Evolutionary conservation across 768 basidiomycete species (phyloP).

Genomic region (Epithele typhae): DNA sequence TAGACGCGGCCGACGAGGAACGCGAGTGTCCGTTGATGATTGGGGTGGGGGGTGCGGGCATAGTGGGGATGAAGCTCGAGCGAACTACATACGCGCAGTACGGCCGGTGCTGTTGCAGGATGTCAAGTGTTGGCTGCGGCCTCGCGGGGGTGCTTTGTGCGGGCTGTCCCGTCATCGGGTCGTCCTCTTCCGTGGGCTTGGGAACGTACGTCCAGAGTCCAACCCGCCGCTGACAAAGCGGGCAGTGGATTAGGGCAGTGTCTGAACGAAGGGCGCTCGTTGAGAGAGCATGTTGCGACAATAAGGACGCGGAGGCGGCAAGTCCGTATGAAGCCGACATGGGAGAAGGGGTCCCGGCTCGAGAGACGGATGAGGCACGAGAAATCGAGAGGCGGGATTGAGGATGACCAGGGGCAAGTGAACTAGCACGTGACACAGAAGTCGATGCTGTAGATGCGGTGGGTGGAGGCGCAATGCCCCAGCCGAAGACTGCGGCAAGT

Average conservation of each 20-base stretch:
- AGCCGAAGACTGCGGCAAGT: constrained; percentile 45
- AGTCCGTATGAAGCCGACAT: constrained; percentile 19
- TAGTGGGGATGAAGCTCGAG: constrained; percentile 46
- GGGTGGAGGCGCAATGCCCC: constrained; percentile 32
- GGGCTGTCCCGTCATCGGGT: constrained; percentile 3
- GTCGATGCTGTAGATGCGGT: constrained; percentile 6
- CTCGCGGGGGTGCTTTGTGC: constrained; percentile 5
- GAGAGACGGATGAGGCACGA: constrained; percentile 29
- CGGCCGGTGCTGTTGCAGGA: constrained; percentile 77
- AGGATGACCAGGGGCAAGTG: constrained; percentile 25
- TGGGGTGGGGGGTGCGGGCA: constrained; percentile 48
- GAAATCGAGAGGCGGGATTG: constrained; percentile 29
- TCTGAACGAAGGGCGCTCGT: constrained; percentile 28
- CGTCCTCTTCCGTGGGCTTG: constrained; percentile 10
- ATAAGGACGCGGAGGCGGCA: not conserved
- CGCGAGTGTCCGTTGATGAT: constrained; percentile 4
- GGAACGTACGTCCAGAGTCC: constrained; percentile 70
- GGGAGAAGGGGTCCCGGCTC: constrained; percentile 16
- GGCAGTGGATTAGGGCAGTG: constrained; percentile 55
- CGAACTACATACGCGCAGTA: constrained; percentile 82
- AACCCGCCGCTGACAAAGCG: constrained; percentile 71
- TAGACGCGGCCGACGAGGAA: not conserved
- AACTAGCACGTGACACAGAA: constrained; percentile 24
- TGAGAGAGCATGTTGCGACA: constrained; percentile 1
- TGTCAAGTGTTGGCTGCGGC: constrained; percentile 53